Evolutionary conservation across 192 early-diverging fungal genomes (phyloP).

Genomic region (Endogone sp.): DNA sequence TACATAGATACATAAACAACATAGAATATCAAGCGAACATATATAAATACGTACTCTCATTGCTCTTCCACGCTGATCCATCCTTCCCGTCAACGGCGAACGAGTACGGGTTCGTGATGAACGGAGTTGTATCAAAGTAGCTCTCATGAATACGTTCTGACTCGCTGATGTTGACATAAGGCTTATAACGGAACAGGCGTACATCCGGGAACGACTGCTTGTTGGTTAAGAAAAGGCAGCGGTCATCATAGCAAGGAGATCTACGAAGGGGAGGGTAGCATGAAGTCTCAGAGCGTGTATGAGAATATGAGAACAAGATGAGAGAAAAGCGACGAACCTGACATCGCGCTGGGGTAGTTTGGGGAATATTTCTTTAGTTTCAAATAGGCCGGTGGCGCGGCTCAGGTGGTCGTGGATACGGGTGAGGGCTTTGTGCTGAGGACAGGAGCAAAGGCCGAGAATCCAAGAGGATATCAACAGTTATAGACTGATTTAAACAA

Average conservation of each 20-base stretch:
- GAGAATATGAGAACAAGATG: neutral
- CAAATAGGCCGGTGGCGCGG: constrained; percentile 20
- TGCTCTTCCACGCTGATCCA: constrained; percentile 39
- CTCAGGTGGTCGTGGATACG: constrained; percentile 30
- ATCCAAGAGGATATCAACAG: no score
- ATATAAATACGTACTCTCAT: constrained; percentile 17
- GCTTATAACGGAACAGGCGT: constrained; percentile 38
- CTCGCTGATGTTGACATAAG: constrained; percentile 44
- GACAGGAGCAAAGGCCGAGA: no score
- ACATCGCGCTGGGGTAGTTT: constrained; percentile 37
- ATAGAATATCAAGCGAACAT: neutral
- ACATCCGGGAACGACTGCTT: constrained; percentile 43
- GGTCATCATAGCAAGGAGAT: constrained; percentile 46
- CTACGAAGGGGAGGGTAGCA: constrained; percentile 1
- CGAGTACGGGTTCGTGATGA: constrained; percentile 33
- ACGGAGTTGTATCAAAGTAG: constrained; percentile 32
- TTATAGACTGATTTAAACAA: no score
- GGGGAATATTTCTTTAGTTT: constrained; percentile 35
- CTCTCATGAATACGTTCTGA: constrained; percentile 40
- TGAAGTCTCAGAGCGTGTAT: neutral
- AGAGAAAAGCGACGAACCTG: neutral
- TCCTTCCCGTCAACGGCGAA: constrained; percentile 49
- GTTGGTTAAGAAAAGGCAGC: constrained; percentile 51
- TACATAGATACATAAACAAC: no score
- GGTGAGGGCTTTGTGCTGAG: constrained; percentile 39